Base-by-base conservation (phyloP, 495 filamentous ascomycete genomes). In the Parachaetomium inaequale region DNA sequence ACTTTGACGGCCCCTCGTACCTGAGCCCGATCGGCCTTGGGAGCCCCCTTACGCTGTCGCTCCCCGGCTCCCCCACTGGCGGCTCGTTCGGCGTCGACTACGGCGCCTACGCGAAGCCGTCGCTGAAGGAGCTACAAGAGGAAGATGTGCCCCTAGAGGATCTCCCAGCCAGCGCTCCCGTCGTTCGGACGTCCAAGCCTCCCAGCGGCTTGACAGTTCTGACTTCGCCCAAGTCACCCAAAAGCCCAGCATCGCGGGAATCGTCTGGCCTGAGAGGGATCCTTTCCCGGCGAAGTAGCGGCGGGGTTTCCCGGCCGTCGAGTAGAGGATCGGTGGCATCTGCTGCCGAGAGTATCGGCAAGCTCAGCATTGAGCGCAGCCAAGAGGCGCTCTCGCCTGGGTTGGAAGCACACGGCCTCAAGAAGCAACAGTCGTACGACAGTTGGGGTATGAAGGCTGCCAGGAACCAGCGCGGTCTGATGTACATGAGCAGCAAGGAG, bases 101-200 rank as follows among this genome's bases (percentile, higher is more conserved):
- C 76, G 86, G 84, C 47, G 75, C 82, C 52, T 85, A 82, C 64
- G 76, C 78, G 31, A 71, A 74, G 58, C 69, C 78, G 23, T 78
- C 76, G 6, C 66, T 75, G 8, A 69, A 61, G 29, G 68, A 74
- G 19, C 72, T 89, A n/a, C 83, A 85, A 59, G 72, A 82, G 26
- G 87, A 90, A 67, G 85, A 94, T 72, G 66, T 77, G 19, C 69
- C 78, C 31, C 67, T 84, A 50, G 77, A 83, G 64, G 81, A 85
- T 58, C 72, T 84, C 40, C 88, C 91, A 12, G 92, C 93, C 8
- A 82, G 85, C 63, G 79, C 91, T 15, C 93, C 93, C 19, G 87
- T 94, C 25, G 86, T 97, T 71, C 86, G 90, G 59, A 97, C 93
- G 51, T 84, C 91, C 53, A 91, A 91, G 72, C 88, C 88, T 21